phyloP scores from a whole-genome alignment of 192 early-diverging fungal species.

The Linderina pennispora region DNA sequence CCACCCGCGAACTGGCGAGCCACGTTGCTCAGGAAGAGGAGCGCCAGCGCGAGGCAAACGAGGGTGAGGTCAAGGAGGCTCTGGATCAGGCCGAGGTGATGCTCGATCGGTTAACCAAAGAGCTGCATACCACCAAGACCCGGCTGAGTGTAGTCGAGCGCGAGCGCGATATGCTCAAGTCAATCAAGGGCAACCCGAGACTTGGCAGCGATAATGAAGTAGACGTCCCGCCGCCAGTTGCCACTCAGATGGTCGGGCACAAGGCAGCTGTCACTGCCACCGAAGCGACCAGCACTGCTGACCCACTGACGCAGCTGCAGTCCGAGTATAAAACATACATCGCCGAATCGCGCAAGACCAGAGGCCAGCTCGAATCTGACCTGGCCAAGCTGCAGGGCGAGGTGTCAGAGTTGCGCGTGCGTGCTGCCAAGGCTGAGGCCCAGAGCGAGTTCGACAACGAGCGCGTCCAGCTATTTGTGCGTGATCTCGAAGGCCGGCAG shows the following conservation, averaged over 20 bases:
- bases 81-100: constrained; percentile 50
- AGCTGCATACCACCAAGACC: constrained; percentile 46
- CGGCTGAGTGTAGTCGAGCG: constrained; percentile 48
- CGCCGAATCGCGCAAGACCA: constrained; percentile 56
- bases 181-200: constrained; percentile 12
- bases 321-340: constrained; percentile 60
- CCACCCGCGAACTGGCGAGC: constrained; percentile 50
- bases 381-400: constrained; percentile 48
- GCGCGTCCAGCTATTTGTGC: constrained; percentile 56
- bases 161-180: constrained; percentile 55
- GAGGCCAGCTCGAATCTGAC: constrained; percentile 49
- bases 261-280: no score
- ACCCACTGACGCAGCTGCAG: constrained; percentile 41
- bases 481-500: constrained; percentile 48
- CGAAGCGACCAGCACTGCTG: background rate
- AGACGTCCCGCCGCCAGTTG: background rate
- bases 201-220: no score
- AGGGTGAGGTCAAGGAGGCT: constrained; percentile 48
- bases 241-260: background rate
- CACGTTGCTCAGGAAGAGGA: constrained; percentile 49
- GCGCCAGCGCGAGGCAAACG: constrained; percentile 28
- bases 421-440: constrained; percentile 56
- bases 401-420: constrained; percentile 55
- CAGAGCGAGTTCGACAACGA: constrained; percentile 51
- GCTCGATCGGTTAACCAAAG: constrained; percentile 39